Evolutionary conservation across 2,329 filamentous ascomycete genomes (phyloP).

Genomic region (Herpotrichia juniperi): DNA sequence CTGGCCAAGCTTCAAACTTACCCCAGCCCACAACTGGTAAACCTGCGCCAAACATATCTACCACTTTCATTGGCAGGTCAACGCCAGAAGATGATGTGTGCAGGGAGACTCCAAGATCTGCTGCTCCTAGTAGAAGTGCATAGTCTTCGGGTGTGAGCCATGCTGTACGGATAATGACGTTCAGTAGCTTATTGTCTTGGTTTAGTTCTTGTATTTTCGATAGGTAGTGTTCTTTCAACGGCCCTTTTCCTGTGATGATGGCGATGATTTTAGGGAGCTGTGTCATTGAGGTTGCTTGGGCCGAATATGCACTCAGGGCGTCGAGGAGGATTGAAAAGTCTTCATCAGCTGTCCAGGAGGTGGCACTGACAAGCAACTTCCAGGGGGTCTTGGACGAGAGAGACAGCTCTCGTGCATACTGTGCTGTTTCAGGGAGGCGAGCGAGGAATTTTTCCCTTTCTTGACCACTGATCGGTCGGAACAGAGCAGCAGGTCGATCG

Average conservation of each 20-base stretch:
- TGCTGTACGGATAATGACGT: constrained; percentile 76
- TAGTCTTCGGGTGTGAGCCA: constrained; percentile 89
- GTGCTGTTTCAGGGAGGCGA: constrained; percentile 67
- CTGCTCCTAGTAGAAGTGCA: constrained; percentile 79
- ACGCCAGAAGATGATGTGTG: constrained; percentile 95
- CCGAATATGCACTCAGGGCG: constrained; percentile 77
- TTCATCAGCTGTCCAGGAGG: constrained; percentile 96
- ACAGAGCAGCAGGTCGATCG: constrained; percentile 83
- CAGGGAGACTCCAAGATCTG: constrained; percentile 87
- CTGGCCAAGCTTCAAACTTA: constrained; percentile 84
- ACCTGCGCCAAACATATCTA: constrained; percentile 97
- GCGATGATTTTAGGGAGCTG: constrained; percentile 73
- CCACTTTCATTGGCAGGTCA: constrained; percentile 97
- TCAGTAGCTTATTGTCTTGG: constrained; percentile 66
- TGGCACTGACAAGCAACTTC: constrained; percentile 85
- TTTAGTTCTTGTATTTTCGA: constrained; percentile 67
- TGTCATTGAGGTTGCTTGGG: constrained; percentile 51
- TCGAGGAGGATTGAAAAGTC: constrained; percentile 89
- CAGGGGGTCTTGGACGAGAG: constrained; percentile 57
- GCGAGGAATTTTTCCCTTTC: constrained; percentile 63
- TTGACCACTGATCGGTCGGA: constrained; percentile 68
- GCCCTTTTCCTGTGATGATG: constrained; percentile 94
- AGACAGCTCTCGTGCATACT: constrained; percentile 63
- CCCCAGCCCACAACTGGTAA: constrained; percentile 88
- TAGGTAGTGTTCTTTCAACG: constrained; percentile 79